These are phyloP conservation scores for Boletus subcaerulescens DNA, from an alignment of 768 basidiomycete genomes.

Conservation along the genomic window DNA sequence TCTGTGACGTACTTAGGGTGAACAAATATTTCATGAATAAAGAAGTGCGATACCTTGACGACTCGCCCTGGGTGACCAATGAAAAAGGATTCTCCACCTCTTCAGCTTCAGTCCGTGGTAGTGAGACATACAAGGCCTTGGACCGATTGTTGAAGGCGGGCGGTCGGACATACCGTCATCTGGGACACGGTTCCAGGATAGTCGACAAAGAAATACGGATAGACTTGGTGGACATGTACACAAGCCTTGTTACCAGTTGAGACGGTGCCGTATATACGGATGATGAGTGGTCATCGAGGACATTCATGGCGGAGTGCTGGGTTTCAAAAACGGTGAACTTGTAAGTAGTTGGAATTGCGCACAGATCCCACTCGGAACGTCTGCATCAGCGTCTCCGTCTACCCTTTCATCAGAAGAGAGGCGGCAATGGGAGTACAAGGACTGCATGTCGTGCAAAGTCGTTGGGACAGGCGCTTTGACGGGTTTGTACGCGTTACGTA, in stretches of 20 bases:
- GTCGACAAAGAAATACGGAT: conserved; percentile 28
- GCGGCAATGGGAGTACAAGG: conserved; percentile 32
- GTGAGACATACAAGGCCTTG: conserved; percentile 13
- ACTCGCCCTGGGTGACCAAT: conserved; percentile 12
- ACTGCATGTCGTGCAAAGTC: conserved; percentile 70
- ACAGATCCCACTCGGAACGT: neutral
- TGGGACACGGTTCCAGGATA: conserved; percentile 69
- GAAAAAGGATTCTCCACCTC: conserved; percentile 26
- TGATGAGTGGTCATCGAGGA: no score
- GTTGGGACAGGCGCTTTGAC: conserved; percentile 61
- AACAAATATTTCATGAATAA: neutral
- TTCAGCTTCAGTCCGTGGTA: conserved; percentile 7
- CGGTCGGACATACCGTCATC: conserved; percentile 49
- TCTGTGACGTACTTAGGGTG: conserved; percentile 4
- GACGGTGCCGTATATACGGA: conserved; percentile 85
- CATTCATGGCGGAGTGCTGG: conserved; percentile 48
- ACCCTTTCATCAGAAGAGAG: conserved; percentile 7
- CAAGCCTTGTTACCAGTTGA: conserved; percentile 76
- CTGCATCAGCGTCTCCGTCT: neutral
- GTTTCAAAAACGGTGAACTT: no score
- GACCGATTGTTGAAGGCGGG: conserved; percentile 43
- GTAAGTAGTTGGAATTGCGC: no score
- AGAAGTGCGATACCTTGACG: conserved; percentile 12
- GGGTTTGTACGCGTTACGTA: conserved; percentile 65
- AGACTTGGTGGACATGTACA: conserved; percentile 52